A percentile compares a stretch with the other conserved stretches of the same genome.
Conservation (phyloP, 139 green algal species). For the Chlorella sp. region DNA sequence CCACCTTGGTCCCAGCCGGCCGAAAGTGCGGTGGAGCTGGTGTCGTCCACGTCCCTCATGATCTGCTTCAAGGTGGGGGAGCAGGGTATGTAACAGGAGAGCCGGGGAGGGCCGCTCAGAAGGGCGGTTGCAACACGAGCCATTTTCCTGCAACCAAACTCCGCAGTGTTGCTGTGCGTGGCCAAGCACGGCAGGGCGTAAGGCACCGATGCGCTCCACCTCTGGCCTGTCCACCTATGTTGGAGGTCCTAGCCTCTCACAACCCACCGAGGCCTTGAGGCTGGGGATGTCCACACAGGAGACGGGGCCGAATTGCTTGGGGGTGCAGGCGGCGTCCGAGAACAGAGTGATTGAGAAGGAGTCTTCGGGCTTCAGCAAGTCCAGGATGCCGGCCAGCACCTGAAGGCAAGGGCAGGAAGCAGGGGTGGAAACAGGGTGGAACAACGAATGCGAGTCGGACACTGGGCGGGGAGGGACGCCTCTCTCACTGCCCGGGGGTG, state of each 20-base stretch:
- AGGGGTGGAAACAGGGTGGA: no score
- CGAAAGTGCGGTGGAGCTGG: slow-evolving; percentile 1
- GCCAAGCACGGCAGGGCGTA: no score
- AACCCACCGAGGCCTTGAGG: neutral
- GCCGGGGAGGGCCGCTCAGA: no score
- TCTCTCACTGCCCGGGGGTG: no score
- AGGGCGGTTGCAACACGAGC: no score
- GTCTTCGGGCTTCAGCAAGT: slow-evolving; percentile 16
- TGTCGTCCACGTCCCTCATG: neutral
- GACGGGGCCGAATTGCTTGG: neutral
- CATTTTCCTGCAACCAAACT: no score
- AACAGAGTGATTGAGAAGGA: slow-evolving; percentile 37
- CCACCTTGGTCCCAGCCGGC: neutral
- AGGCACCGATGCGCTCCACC: no score
- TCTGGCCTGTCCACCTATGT: no score
- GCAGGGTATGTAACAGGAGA: no score
- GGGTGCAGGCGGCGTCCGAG: slow-evolving; percentile 11
- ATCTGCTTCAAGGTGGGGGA: neutral
- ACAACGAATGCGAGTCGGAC: neutral
- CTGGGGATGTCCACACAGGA: slow-evolving; percentile 22
- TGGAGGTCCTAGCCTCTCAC: no score
- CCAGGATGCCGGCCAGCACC: slow-evolving; percentile 28
- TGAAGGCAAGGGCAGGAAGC: neutral
- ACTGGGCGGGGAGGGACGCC: no score
- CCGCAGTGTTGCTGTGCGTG: no score